A percentile compares a stretch with the other conserved stretches of the same genome.
Evolutionary conservation across 495 filamentous ascomycete species (phyloP).

Genomic region (Usnea hakonensis): DNA sequence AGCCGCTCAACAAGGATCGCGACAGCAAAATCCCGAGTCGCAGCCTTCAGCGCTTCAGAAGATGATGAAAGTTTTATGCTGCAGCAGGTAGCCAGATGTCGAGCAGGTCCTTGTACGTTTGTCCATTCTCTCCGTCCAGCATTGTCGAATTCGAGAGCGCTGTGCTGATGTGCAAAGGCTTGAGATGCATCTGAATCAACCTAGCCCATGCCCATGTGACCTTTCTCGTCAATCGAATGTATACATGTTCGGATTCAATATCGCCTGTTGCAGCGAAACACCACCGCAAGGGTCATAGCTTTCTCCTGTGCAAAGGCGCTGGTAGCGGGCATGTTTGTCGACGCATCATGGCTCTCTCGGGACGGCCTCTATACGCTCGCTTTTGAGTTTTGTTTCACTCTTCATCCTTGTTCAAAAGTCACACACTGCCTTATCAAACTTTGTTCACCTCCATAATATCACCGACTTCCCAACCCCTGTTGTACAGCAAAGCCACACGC

Average conservation of each 20-base stretch:
- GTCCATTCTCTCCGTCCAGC: background rate
- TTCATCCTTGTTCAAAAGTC: slow-evolving; percentile 6
- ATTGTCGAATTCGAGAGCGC: background rate
- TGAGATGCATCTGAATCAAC: background rate
- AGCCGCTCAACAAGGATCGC: slow-evolving; percentile 26
- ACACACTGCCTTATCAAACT: background rate
- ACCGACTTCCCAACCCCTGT: background rate
- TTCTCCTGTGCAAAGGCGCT: background rate
- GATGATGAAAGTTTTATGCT: slow-evolving; percentile 76
- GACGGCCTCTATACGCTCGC: slow-evolving; percentile 5
- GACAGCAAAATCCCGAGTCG: slow-evolving; percentile 39
- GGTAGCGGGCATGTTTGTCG: background rate
- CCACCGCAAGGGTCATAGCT: background rate
- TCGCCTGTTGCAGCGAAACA: background rate
- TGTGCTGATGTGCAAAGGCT: background rate
- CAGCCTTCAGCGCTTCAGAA: slow-evolving; percentile 52
- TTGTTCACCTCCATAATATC: slow-evolving; percentile 8
- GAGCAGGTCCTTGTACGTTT: background rate
- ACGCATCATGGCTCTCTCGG: background rate
- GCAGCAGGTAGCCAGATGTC: slow-evolving; percentile 48
- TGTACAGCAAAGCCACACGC: slow-evolving; percentile 1
- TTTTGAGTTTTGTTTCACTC: background rate
- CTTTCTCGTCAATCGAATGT: background rate
- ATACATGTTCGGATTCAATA: background rate
- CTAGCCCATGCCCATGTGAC: background rate